Evolutionary conservation across 139 green algal genomes (phyloP), one percentile per base, ranked within the genome.

Genomic region (Micractinium sp.): DNA sequence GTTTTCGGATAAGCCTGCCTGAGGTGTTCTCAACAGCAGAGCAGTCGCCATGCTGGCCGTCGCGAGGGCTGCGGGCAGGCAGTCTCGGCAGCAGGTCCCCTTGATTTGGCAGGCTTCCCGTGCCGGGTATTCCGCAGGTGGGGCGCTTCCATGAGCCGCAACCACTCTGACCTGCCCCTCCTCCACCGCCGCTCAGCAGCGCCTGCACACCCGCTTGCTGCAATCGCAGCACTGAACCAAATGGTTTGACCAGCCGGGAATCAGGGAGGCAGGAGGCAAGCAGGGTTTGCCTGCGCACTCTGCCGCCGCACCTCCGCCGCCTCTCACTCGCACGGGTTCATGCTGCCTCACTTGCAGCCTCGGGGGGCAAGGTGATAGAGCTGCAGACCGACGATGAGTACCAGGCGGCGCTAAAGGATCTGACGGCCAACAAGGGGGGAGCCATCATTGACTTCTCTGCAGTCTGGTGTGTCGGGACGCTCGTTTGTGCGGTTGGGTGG

Each of bases 371-470:
- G 63, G 86, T 90, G 38, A 29, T 90, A 18, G 86, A 90, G 78
- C 86, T 90, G 66, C 78, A 85, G 61, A 60, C 77, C 4, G 77
- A 90, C n/a, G 61, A 60, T 14, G 86, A 90, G 61, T 90, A 90
- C 27, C 53, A 89, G 35, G 35, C 71, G 19, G 86, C 78, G 18
- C 77, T 90, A 0, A 90, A 90, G 36, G 86, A 86, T 1, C 31
- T 90, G 86, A 56, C 74, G 25, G 31, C 80, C 4, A 82, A 15
- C 78, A 86, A 90, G 73, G 73, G 73, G 0, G 74, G 33, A 29
- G 79, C 80, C 71, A 63, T 90, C 38, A 61, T 90, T 29, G 80
- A 90, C 33, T 90, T 87, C 47, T 77, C 80, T 0, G 87, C 87
- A 18, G 53, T 63, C 20, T 87, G 83, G 83, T 80, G 74, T 38